These are phyloP conservation scores for Pyrenophora teres DNA, from an alignment of 2,329 filamentous ascomycete genomes.

Conservation along the genomic window DNA sequence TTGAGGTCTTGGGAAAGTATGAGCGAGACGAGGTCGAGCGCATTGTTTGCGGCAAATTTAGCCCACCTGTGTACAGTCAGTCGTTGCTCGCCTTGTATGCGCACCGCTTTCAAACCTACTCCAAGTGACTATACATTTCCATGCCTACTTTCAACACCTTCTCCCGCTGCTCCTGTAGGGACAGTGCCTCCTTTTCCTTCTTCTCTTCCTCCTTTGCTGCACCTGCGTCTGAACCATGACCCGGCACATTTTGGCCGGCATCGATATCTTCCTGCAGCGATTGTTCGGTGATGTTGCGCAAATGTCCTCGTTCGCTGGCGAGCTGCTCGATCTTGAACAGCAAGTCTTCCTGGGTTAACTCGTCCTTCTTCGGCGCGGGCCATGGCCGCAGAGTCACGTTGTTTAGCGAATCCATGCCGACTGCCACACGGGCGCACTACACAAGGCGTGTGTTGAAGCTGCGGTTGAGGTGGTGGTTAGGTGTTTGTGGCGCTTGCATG, in stretches of 20 bases:
- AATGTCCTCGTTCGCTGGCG: constrained; percentile 77
- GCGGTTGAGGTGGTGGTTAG: constrained; percentile 13
- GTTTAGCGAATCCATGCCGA: constrained; percentile 36
- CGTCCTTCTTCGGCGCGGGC: constrained; percentile 57
- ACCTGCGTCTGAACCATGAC: constrained; percentile 48
- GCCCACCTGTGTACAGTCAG: constrained; percentile 34
- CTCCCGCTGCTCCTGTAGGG: constrained; percentile 41
- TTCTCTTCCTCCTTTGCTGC: constrained; percentile 54
- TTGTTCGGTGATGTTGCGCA: constrained; percentile 77
- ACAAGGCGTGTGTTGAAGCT: constrained; percentile 8
- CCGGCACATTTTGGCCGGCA: constrained; percentile 47
- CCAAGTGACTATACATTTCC: constrained; percentile 50
- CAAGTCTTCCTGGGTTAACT: constrained; percentile 60
- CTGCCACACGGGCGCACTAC: neutral
- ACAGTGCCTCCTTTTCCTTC: constrained; percentile 45
- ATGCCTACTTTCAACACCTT: constrained; percentile 47
- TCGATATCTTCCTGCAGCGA: constrained; percentile 71
- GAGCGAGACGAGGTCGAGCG: constrained; percentile 41
- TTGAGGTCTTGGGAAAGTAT: constrained; percentile 38
- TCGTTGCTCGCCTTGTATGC: constrained; percentile 49
- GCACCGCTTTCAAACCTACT: constrained; percentile 54
- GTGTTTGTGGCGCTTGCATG: constrained; percentile 24
- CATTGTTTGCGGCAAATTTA: constrained; percentile 37
- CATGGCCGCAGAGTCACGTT: constrained; percentile 67
- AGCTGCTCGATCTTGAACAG: constrained; percentile 78